Evolutionary conservation across 2,329 filamentous ascomycete species (phyloP), one percentile per base, ranked within the genome.

Genomic region (Sporothrix pallida): DNA sequence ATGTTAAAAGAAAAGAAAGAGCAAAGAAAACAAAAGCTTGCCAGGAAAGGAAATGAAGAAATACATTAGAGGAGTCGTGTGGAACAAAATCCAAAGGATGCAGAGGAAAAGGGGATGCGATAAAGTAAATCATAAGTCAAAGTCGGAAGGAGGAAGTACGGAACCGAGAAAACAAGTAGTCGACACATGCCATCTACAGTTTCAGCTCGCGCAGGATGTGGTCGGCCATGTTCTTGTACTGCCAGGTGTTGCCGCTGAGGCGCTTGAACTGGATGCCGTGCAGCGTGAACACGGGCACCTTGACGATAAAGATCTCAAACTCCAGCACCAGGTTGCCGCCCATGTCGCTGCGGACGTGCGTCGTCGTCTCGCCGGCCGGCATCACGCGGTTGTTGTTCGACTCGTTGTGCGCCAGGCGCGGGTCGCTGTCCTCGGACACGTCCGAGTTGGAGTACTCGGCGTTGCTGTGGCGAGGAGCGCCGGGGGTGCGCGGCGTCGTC

Each of bases 191-290:
- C 31, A 7, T 8, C 85, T 84, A 97, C 76, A 98, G 87, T 80
- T 91, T 90, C 77, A 99, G 84, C 81, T 96, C 94, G 80, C 92
- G 90, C 78, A 99, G 85, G 79, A 99, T 98, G 74, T 94, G 94
- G 82, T 97, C 95, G 50, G 96, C 96, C 94, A 98, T 97, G 80
- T 93, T 95, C 86, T 98, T 97, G 84, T 97, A 99, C 82, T 98
- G 95, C 95, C 95, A 98, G 74, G 96, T 98, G 74, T 97, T 95
- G 50, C 96, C 95, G 73, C 93, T 90, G 77, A 98, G 91, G 80
- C 96, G 94, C 87, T 99, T 99, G 86, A 99, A 99, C 81, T 98
- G 96, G 75, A 99, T 95, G 68, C 96, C 96, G 80, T 99, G 95
- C 73, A 99, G 84, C 58, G 92, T 94, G 75, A 99, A 90, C 70